Evolutionary conservation across 495 filamentous ascomycete species (phyloP).

Genomic region (Staphylotrichum longicolle): DNA sequence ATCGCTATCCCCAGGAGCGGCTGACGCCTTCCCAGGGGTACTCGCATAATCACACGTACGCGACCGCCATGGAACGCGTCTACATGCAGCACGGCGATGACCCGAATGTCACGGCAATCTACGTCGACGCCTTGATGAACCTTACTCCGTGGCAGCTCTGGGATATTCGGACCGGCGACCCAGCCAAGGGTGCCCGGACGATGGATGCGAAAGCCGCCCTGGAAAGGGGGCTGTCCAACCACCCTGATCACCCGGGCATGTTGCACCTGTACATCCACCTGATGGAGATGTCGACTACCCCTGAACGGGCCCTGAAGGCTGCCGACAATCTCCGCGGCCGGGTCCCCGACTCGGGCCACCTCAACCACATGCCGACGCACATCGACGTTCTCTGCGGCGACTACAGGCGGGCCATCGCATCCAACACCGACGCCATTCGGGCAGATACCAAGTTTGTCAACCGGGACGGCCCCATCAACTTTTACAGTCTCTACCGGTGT

Average conservation of each 20-base stretch:
- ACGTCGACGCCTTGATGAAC: conserved; percentile 67
- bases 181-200: conserved; percentile 52
- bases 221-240: conserved; percentile 48
- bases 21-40: conserved; percentile 44
- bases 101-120: conserved; percentile 60
- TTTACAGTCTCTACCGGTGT: conserved; percentile 65
- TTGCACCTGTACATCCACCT: conserved; percentile 71
- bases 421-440: conserved; percentile 61
- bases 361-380: conserved; percentile 73
- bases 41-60: conserved; percentile 56
- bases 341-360: conserved; percentile 64
- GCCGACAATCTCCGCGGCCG: conserved; percentile 61
- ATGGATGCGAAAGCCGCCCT: conserved; percentile 56
- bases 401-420: conserved; percentile 58
- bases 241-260: conserved; percentile 59
- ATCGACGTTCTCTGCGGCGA: conserved; percentile 66
- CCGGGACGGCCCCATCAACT: conserved; percentile 52
- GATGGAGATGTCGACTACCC: conserved; percentile 68
- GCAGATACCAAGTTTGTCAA: conserved; percentile 61
- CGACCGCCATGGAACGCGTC: conserved; percentile 58
- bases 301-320: conserved; percentile 54
- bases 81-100: conserved; percentile 55
- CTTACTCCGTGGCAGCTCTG: conserved; percentile 66
- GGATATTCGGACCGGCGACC: conserved; percentile 58
- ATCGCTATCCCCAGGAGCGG: conserved; percentile 51